phyloP scores from a whole-genome alignment of 1,284 basidiomycete species.

The Mycosarcoma maydis region DNA sequence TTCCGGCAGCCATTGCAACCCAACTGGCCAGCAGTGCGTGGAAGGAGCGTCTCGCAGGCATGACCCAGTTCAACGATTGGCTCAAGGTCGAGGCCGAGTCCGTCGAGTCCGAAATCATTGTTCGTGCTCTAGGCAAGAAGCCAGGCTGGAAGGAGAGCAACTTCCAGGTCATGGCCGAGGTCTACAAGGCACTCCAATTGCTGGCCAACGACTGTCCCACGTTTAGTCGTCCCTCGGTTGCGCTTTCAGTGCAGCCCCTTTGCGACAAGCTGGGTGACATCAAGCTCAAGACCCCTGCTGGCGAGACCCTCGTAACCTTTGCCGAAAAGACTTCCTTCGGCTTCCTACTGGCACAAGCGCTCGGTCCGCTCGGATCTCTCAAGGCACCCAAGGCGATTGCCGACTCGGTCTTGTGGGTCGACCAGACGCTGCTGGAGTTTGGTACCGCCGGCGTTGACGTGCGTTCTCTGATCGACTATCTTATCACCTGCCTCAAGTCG shows the following conservation, averaged over 20 bases:
- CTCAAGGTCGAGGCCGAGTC: slow-evolving; percentile 75
- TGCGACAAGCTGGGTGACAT: slow-evolving; percentile 95
- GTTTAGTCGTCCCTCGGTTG: slow-evolving; percentile 86
- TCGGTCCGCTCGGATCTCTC: slow-evolving; percentile 40
- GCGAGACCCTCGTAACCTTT: slow-evolving; percentile 82
- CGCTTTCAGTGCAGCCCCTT: slow-evolving; percentile 83
- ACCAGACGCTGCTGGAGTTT: slow-evolving; percentile 88
- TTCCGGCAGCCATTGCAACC: slow-evolving; percentile 78
- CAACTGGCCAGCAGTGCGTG: slow-evolving; percentile 87
- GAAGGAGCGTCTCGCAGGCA: slow-evolving; percentile 88
- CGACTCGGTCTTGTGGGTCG: slow-evolving; percentile 89
- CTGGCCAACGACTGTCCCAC: slow-evolving; percentile 82
- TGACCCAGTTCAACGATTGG: slow-evolving; percentile 88
- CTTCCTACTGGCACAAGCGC: slow-evolving; percentile 86
- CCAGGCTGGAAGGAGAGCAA: slow-evolving; percentile 97
- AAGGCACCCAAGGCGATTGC: slow-evolving; percentile 98
- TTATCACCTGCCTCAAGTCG: slow-evolving; percentile 87
- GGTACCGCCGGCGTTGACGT: slow-evolving; percentile 87
- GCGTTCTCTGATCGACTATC: slow-evolving; percentile 85
- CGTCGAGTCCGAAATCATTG: slow-evolving; percentile 86
- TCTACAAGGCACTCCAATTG: slow-evolving; percentile 67
- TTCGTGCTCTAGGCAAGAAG: slow-evolving; percentile 89
- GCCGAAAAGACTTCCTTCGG: slow-evolving; percentile 93
- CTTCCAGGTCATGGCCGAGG: slow-evolving; percentile 75
- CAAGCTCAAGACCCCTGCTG: slow-evolving; percentile 97